Base-by-base conservation (phyloP, 306 rosid genomes). In the Hippophae tibetana region DNA sequence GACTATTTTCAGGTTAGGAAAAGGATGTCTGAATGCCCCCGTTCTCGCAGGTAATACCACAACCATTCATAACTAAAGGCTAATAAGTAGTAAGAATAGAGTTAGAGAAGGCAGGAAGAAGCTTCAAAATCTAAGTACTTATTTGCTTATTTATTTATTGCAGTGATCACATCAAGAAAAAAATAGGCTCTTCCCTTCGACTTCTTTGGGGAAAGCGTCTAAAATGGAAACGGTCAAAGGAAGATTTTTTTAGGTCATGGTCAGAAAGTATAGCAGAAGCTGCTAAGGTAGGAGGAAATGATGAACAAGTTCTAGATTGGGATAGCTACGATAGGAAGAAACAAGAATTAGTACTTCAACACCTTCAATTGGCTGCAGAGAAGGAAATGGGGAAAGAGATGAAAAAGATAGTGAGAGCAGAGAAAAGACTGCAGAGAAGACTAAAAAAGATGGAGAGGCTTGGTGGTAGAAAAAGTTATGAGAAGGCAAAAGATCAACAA, bases 11-110 rank as follows among this genome's bases (percentile, higher is more conserved):
- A 93, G 99, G 89, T 86, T 52, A 71, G 84, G 67, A 77, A 76
- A 73, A 86, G 78, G 84, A 84, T 86, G 97, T 72, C 89, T 31
- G 79, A 73, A 70, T 84, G 68, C 68, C 82, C 81, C 50, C 85
- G 61, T 41, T 56, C 71, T 78, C 96, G 84, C 47, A 88, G 96
- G 95, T 88, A 81, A 72, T 8, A 14, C 48, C 9, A 43, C 9
- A 50, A 7, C 57, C 38, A 41, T 69, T 54, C 23, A 18, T 6
- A 43, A 14, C 9, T 54, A 5, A 18, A 14, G 6, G 42, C 10
- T 44, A 10, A 8, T 9, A 5, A 43, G 42, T 56, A 10, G 14
- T 55, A 18, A 13, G 10, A 47, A 42, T 31, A 5, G 9, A 43
- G 10, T 42, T 45, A 10, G 38, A 31, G 38, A 27, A 27, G 38